These are phyloP conservation scores for Trichophaea hybrida DNA, from an alignment of 2,329 filamentous ascomycete genomes.

Conservation along the genomic window DNA sequence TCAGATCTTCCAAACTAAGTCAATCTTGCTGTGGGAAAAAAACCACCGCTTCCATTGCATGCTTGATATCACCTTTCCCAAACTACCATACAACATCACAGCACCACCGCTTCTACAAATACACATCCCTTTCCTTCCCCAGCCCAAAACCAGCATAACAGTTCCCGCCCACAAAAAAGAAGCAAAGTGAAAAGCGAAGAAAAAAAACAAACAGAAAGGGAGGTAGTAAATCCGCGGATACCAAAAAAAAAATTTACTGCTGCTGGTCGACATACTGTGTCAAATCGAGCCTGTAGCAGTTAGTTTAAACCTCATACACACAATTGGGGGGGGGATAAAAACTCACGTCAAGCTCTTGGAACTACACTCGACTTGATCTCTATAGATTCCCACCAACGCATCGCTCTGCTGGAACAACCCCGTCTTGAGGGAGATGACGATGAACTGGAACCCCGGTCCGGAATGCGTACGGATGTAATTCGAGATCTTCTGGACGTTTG, in stretches of 20 bases:
- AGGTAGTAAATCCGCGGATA: background rate
- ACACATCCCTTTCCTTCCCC: no score
- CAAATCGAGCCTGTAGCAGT: background rate
- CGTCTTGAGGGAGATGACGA: conserved; percentile 92
- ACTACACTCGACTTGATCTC: conserved; percentile 86
- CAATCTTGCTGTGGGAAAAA: no score
- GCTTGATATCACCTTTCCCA: no score
- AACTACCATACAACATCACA: no score
- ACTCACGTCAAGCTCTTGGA: conserved; percentile 64
- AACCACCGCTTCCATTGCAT: no score
- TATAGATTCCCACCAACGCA: conserved; percentile 85
- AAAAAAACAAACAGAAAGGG: background rate
- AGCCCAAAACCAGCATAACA: background rate
- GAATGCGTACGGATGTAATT: conserved; percentile 92
- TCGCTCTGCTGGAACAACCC: conserved; percentile 94
- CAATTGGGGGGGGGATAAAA: background rate
- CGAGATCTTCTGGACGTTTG: conserved; percentile 89
- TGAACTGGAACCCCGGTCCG: conserved; percentile 95
- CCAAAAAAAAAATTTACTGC: background rate
- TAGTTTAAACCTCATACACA: no score
- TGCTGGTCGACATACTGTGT: background rate
- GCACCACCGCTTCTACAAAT: no score
- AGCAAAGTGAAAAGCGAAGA: background rate
- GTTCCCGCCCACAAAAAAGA: background rate
- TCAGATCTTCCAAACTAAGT: no score